phyloP scores from a whole-genome alignment of 2,329 filamentous ascomycete species.

The Neofusicoccum laricinum region DNA sequence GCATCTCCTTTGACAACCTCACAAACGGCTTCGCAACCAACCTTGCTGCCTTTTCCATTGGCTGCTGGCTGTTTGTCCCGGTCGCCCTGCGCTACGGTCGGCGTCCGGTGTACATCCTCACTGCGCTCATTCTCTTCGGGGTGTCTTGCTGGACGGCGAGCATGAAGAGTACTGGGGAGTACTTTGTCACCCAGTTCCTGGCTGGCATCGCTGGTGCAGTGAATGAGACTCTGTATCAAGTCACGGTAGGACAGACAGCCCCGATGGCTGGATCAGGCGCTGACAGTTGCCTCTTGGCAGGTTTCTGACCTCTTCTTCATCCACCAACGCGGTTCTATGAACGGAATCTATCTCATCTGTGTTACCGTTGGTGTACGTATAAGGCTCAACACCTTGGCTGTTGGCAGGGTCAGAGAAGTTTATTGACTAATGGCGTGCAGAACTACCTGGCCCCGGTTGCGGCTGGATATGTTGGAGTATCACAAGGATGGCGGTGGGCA shows the following conservation, averaged over 20 bases:
- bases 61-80: slow-evolving; percentile 44
- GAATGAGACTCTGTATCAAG: slow-evolving; percentile 28
- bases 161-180: slow-evolving; percentile 41
- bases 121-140: slow-evolving; percentile 37
- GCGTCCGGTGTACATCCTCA: slow-evolving; percentile 46
- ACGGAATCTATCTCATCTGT: slow-evolving; percentile 44
- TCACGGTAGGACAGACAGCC: neutral
- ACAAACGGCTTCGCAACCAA: slow-evolving; percentile 48
- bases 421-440: slow-evolving; percentile 45
- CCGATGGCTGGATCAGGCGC: neutral
- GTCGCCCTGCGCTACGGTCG: slow-evolving; percentile 48
- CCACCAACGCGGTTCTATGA: slow-evolving; percentile 48
- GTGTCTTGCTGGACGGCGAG: slow-evolving; percentile 44
- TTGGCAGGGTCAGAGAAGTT: slow-evolving; percentile 39
- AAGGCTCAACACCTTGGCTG: slow-evolving; percentile 31
- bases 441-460: slow-evolving; percentile 38
- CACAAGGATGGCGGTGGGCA: slow-evolving; percentile 35
- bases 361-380: slow-evolving; percentile 37
- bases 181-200: slow-evolving; percentile 44
- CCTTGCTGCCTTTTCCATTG: slow-evolving; percentile 42
- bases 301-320: slow-evolving; percentile 50
- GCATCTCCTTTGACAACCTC: slow-evolving; percentile 40
- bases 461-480: slow-evolving; percentile 33
- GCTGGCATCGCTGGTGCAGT: slow-evolving; percentile 45
- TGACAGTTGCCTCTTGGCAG: slow-evolving; percentile 35